Conservation (phyloP, 441 rosid species). For the Euphorbia corollata region DNA sequence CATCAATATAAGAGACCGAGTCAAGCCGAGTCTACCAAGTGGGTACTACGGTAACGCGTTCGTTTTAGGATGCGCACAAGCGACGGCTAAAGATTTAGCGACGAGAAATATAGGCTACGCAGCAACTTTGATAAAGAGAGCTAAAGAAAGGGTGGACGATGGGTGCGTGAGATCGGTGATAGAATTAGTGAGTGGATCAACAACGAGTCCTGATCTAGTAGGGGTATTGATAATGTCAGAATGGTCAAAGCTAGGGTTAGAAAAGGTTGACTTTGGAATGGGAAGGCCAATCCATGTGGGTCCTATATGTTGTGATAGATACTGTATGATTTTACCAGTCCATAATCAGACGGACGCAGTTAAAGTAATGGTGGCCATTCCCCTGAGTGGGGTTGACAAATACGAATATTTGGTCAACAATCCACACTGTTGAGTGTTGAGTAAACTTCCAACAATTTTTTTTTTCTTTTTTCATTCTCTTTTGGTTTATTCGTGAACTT, state of each 20-base stretch:
- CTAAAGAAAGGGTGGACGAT: conserved; percentile 49
- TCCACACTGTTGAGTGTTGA: conserved; percentile 24
- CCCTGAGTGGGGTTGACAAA: conserved; percentile 45
- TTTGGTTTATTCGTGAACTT: conserved; percentile 31
- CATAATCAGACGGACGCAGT: conserved; percentile 45
- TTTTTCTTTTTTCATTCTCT: background rate
- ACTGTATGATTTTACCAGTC: conserved; percentile 62
- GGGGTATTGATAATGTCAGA: conserved; percentile 68
- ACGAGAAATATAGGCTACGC: conserved; percentile 52
- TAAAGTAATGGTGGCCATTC: conserved; percentile 69
- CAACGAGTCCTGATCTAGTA: conserved; percentile 57
- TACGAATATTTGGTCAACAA: conserved; percentile 50
- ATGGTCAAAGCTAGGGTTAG: conserved; percentile 77
- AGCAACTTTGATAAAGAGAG: conserved; percentile 50
- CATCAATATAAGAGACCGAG: conserved; percentile 51
- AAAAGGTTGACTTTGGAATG: conserved; percentile 65
- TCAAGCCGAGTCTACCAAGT: conserved; percentile 54
- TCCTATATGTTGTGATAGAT: conserved; percentile 55
- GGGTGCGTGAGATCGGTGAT: conserved; percentile 51
- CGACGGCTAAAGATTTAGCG: conserved; percentile 42
- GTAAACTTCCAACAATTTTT: background rate
- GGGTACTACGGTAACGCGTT: conserved; percentile 83
- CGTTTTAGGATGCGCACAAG: conserved; percentile 62
- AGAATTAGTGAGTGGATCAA: conserved; percentile 45
- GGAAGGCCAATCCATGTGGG: conserved; percentile 65